phyloP scores from a whole-genome alignment of 116 monocot genomes.

The Papilionanthe hybrid region DNA sequence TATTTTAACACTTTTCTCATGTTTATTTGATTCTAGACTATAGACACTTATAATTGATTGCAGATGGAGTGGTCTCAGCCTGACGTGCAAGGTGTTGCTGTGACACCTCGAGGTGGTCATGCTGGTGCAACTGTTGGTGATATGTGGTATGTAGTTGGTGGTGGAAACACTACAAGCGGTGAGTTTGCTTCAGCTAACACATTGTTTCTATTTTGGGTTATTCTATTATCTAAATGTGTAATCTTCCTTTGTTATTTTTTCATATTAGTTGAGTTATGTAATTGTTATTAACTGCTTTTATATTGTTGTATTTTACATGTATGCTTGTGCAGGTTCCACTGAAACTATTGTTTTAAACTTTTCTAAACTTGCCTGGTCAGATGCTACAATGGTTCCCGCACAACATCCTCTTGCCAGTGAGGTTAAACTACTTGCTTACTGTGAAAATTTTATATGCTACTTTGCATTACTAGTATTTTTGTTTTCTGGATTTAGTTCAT shows the following conservation, averaged over 20 bases:
- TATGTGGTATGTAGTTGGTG: conserved; percentile 84
- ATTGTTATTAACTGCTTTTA: not conserved
- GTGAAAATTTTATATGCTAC: not conserved
- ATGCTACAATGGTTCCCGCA: conserved; percentile 42
- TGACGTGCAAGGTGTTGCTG: conserved; percentile 54
- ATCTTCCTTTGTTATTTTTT: not conserved
- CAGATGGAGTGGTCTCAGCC: conserved; percentile 95
- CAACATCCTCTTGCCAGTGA: conserved; percentile 90
- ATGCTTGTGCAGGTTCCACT: conserved; percentile 43
- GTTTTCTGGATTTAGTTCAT: not conserved
- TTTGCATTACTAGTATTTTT: not conserved
- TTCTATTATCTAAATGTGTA: conserved; percentile 3
- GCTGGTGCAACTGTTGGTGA: conserved; percentile 55
- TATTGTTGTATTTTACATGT: not conserved
- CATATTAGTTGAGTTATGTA: conserved; percentile 1
- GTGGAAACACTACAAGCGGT: conserved; percentile 89
- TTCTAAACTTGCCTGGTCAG: conserved; percentile 80
- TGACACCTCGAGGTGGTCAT: conserved; percentile 79
- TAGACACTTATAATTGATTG: not conserved
- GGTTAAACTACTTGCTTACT: conserved; percentile 29
- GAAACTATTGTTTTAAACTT: conserved; percentile 78
- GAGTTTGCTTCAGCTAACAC: conserved; percentile 1
- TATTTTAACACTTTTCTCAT: no score
- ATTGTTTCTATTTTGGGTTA: not conserved
- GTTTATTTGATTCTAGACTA: not conserved